Evolutionary conservation across 2,329 filamentous ascomycete species (phyloP).

Genomic region (Cladosporium sp.): DNA sequence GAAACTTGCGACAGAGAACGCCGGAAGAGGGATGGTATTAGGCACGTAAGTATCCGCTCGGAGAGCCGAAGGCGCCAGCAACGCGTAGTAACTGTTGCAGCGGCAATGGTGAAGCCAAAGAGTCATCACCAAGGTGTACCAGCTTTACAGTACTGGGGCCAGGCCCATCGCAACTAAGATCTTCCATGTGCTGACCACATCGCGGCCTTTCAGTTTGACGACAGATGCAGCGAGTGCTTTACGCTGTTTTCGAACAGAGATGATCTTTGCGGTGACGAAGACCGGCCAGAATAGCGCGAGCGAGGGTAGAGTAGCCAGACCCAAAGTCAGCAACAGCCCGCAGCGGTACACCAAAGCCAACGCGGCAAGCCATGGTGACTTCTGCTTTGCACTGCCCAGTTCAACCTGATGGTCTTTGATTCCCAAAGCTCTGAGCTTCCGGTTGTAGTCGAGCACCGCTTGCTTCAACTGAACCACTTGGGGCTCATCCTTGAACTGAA

Average conservation of each 20-base stretch:
- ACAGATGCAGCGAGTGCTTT: slow-evolving; percentile 77
- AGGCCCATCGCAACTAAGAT: slow-evolving; percentile 79
- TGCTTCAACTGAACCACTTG: slow-evolving; percentile 70
- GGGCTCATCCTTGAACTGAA: slow-evolving; percentile 83
- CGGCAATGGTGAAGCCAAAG: slow-evolving; percentile 76
- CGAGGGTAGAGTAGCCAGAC: slow-evolving; percentile 76
- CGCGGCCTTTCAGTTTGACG: slow-evolving; percentile 79
- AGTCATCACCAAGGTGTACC: slow-evolving; percentile 71
- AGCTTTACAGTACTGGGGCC: slow-evolving; percentile 72
- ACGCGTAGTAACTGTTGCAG: slow-evolving; percentile 53
- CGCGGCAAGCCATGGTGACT: slow-evolving; percentile 70
- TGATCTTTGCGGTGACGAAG: slow-evolving; percentile 75
- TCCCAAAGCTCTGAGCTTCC: slow-evolving; percentile 73
- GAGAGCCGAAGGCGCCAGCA: not conserved
- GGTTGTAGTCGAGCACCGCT: slow-evolving; percentile 78
- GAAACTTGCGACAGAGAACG: slow-evolving; percentile 61
- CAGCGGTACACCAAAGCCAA: slow-evolving; percentile 73
- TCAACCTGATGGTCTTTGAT: slow-evolving; percentile 91
- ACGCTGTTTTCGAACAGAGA: slow-evolving; percentile 73
- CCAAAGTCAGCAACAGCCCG: slow-evolving; percentile 67
- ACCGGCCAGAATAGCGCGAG: slow-evolving; percentile 81
- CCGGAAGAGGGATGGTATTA: slow-evolving; percentile 70
- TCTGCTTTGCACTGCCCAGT: slow-evolving; percentile 54
- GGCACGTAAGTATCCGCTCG: slow-evolving; percentile 51
- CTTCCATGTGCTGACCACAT: slow-evolving; percentile 94